phyloP scores from a whole-genome alignment of 805 yeast species.

The Starmerella apis region DNA sequence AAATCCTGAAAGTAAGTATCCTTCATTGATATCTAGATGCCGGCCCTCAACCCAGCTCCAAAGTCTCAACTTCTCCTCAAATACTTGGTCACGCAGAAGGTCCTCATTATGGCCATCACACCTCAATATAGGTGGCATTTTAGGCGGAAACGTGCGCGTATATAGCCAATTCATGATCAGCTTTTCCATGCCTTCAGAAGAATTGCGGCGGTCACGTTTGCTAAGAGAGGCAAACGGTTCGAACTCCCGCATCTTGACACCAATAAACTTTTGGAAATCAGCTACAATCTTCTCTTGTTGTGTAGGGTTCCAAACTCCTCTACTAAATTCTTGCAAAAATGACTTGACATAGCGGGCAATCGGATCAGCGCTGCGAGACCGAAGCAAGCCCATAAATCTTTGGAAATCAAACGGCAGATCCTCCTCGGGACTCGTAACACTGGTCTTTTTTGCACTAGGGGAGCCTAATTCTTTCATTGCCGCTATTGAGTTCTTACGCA shows the following conservation, averaged over 20 bases:
- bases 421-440: constrained; percentile 29
- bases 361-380: constrained; percentile 73
- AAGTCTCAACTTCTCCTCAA: constrained; percentile 45
- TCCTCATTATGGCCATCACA: constrained; percentile 54
- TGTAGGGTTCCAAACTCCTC: constrained; percentile 55
- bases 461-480: constrained; percentile 17
- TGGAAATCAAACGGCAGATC: constrained; percentile 66
- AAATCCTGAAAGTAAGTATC: constrained; percentile 42
- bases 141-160: constrained; percentile 69
- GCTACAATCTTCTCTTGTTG: constrained; percentile 69
- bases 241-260: constrained; percentile 32
- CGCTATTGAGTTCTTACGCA: constrained; percentile 19
- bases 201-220: constrained; percentile 52
- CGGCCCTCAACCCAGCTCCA: constrained; percentile 62
- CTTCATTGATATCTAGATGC: constrained; percentile 63
- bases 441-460: constrained; percentile 13
- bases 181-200: constrained; percentile 87
- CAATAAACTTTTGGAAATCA: constrained; percentile 69
- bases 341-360: constrained; percentile 76
- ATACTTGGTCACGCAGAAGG: constrained; percentile 45
- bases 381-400: constrained; percentile 58
- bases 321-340: constrained; percentile 64
- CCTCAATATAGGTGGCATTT: constrained; percentile 38
- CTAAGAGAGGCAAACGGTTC: constrained; percentile 53
- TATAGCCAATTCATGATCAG: constrained; percentile 81